These are phyloP conservation scores for Baorangia bicolor DNA, from an alignment of 768 basidiomycete species.

Conservation along the genomic window DNA sequence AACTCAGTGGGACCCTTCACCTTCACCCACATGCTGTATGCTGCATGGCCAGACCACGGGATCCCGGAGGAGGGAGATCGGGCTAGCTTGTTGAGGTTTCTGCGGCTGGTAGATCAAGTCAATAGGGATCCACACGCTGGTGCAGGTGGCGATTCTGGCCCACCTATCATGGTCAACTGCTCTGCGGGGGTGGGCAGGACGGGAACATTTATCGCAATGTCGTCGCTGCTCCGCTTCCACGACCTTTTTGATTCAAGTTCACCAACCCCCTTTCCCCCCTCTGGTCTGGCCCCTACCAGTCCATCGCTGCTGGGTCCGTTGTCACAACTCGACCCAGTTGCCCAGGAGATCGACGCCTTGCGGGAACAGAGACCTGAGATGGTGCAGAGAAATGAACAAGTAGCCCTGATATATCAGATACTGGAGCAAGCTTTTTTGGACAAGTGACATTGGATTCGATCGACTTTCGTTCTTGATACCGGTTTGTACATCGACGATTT, in stretches of 20 bases:
- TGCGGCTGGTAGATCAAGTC: conserved; percentile 58
- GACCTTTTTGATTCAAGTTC: conserved; percentile 40
- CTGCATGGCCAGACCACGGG: conserved; percentile 83
- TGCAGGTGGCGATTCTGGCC: conserved; percentile 48
- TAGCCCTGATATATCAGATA: conserved; percentile 61
- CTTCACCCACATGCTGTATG: conserved; percentile 72
- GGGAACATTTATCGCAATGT: conserved; percentile 80
- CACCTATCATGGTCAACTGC: conserved; percentile 81
- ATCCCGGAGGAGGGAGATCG: conserved; percentile 66
- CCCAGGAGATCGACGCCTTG: conserved; percentile 71
- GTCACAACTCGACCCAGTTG: conserved; percentile 53
- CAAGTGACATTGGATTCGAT: conserved; percentile 7
- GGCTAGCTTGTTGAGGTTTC: conserved; percentile 58
- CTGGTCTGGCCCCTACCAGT: conserved; percentile 33
- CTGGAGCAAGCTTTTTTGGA: conserved; percentile 34
- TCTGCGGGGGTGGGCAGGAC: conserved; percentile 89
- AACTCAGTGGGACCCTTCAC: conserved; percentile 37
- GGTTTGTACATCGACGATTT: background rate
- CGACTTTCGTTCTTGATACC: background rate
- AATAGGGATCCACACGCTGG: conserved; percentile 47
- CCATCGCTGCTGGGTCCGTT: conserved; percentile 60
- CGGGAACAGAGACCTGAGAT: conserved; percentile 81
- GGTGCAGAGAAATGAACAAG: conserved; percentile 74
- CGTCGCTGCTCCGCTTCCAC: conserved; percentile 69
- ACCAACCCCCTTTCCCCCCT: conserved; percentile 19